Conservation (phyloP, 1,139 yeast species). For the Lodderomyces parapsilosis region DNA sequence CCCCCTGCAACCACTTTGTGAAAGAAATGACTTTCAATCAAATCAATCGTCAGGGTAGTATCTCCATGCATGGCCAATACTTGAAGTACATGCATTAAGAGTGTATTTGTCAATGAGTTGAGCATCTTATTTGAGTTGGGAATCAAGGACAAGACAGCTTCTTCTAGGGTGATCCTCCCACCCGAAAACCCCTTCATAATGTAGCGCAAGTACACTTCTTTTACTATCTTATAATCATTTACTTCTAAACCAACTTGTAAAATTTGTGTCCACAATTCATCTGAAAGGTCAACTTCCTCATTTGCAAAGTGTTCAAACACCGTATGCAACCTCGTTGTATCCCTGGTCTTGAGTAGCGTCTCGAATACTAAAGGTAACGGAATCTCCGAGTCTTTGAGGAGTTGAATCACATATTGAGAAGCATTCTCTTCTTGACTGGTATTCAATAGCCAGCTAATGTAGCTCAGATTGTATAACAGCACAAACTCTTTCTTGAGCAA, state of each 20-base stretch:
- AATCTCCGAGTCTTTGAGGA: background rate
- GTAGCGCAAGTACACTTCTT: constrained; percentile 26
- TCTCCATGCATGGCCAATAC: constrained; percentile 39
- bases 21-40: constrained; percentile 39
- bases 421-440: constrained; percentile 1
- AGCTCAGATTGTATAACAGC: constrained; percentile 5
- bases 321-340: background rate
- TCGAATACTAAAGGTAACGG: background rate
- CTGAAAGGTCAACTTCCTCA: constrained; percentile 15
- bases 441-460: constrained; percentile 3
- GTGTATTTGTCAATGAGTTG: constrained; percentile 16
- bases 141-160: constrained; percentile 19
- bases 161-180: constrained; percentile 23
- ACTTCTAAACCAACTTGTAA: constrained; percentile 24
- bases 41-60: constrained; percentile 30
- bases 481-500: background rate
- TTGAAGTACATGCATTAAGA: constrained; percentile 28
- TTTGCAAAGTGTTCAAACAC: background rate
- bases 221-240: constrained; percentile 29
- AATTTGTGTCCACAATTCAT: constrained; percentile 21
- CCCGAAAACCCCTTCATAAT: constrained; percentile 30
- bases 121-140: constrained; percentile 10
- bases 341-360: background rate
- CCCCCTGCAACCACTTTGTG: constrained; percentile 34
- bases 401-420: background rate